These are phyloP conservation scores for Cordia subcordata DNA, from an alignment of 257 asterid species.

Conservation along the genomic window DNA sequence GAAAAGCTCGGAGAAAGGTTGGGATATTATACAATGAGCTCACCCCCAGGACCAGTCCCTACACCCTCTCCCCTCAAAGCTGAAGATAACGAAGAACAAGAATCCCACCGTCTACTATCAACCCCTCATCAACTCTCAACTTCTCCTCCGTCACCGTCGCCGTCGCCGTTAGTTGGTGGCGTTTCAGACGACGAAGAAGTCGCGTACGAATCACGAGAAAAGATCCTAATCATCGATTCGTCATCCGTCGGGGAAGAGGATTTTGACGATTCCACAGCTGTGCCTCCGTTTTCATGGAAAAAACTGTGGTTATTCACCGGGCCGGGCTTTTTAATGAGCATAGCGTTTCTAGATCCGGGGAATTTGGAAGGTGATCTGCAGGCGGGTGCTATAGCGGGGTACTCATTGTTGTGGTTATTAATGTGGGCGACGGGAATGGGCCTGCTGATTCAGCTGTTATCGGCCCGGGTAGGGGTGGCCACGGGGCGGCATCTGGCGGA, in stretches of 20 bases:
- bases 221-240: slow-evolving; percentile 40
- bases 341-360: slow-evolving; percentile 93
- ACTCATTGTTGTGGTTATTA: slow-evolving; percentile 76
- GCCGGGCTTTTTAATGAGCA: slow-evolving; percentile 91
- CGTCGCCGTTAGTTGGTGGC: slow-evolving; percentile 19
- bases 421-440: slow-evolving; percentile 97
- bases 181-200: slow-evolving; percentile 35
- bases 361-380: slow-evolving; percentile 94
- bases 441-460: slow-evolving; percentile 67
- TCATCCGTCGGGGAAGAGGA: slow-evolving; percentile 17
- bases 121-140: slow-evolving; percentile 5
- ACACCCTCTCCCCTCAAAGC: slow-evolving; percentile 15
- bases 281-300: slow-evolving; percentile 71
- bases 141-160: slow-evolving; percentile 26
- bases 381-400: slow-evolving; percentile 95
- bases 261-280: slow-evolving; percentile 19
- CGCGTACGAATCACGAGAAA: slow-evolving; percentile 54
- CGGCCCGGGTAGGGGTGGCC: slow-evolving; percentile 84
- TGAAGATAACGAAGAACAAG: slow-evolving; percentile 36
- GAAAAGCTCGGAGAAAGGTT: background rate
- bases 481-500: slow-evolving; percentile 94
- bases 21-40: slow-evolving; percentile 40
- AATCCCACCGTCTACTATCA: slow-evolving; percentile 50
- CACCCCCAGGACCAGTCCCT: slow-evolving; percentile 33
- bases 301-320: slow-evolving; percentile 91